These are phyloP conservation scores for Penicillium odoratum DNA, from an alignment of 495 filamentous ascomycete species.

Conservation along the genomic window DNA sequence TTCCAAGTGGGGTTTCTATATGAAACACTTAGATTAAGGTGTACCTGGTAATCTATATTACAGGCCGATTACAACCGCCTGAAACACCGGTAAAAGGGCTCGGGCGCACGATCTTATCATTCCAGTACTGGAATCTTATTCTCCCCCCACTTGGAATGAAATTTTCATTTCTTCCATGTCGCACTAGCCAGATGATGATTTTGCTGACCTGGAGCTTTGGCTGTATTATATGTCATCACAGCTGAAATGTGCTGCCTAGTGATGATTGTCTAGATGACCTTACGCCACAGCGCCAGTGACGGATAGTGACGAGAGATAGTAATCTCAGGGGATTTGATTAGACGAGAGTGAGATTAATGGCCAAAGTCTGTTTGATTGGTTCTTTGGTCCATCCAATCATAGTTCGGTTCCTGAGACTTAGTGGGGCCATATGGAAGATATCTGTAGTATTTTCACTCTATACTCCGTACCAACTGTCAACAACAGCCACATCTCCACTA, in stretches of 20 bases:
- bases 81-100: no score
- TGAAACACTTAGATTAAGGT: no score
- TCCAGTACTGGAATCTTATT: no score
- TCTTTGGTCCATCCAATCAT: conserved; percentile 1
- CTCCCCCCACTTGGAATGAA: no score
- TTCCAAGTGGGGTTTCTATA: no score
- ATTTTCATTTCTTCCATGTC: no score
- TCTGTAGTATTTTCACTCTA: no score
- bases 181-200: not conserved
- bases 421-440: not conserved
- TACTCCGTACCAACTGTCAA: no score
- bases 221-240: not conserved
- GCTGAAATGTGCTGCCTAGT: not conserved
- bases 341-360: conserved; percentile 7
- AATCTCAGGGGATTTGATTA: not conserved
- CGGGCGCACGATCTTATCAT: no score
- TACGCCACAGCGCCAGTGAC: conserved; percentile 1
- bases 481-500: no score
- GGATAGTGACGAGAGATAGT: not conserved
- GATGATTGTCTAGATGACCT: not conserved
- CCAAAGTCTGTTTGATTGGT: not conserved
- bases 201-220: not conserved
- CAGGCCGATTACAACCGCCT: no score
- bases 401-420: conserved; percentile 1
- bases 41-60: no score